Evolutionary conservation across 139 green algal genomes (phyloP), one percentile per base, ranked within the genome.

Genomic region (Chlamydomonas sphaeroides): DNA sequence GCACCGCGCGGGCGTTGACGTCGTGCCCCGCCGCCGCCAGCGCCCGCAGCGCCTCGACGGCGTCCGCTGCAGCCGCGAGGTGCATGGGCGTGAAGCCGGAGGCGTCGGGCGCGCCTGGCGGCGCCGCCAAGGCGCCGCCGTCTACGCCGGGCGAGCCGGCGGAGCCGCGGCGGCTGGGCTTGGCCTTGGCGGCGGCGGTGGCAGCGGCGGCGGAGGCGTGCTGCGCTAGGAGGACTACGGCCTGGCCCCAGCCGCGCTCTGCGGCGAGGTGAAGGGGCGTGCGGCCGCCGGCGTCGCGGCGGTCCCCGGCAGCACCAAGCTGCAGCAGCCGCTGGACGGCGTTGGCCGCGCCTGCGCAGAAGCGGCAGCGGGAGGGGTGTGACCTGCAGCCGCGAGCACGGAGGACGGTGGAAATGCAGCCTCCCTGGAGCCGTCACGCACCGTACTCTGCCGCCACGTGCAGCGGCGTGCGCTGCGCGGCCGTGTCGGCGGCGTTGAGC

Each of bases 381-480:
- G n/a, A n/a, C n/a, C n/a, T n/a, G n/a, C n/a, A n/a, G n/a, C n/a
- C n/a, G n/a, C n/a, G n/a, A n/a, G n/a, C n/a, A n/a, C n/a, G n/a
- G n/a, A n/a, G n/a, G n/a, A n/a, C n/a, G n/a, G n/a, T n/a, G n/a
- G n/a, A n/a, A n/a, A n/a, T n/a, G n/a, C n/a, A n/a, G n/a, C n/a
- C n/a, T n/a, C n/a, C n/a, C n/a, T n/a, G n/a, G n/a, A n/a, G n/a
- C n/a, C n/a, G n/a, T n/a, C n/a, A n/a, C n/a, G 18, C 32, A 41
- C 73, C 73, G 61, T 80, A 80, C 59, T 62, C 41, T 7, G 73
- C 73, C n/a, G 73, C 73, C 30, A 80, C 59, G 57, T 80, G 73
- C 59, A 80, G 39, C 38, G 73, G 32, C 57, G 73, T 80, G 26
- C 41, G 59, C 18, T 14, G 26, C 18, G 21, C 20, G 33, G 14